These are phyloP conservation scores for Beauveria sp. DNA, from an alignment of 2,329 filamentous ascomycete genomes.

Conservation along the genomic window DNA sequence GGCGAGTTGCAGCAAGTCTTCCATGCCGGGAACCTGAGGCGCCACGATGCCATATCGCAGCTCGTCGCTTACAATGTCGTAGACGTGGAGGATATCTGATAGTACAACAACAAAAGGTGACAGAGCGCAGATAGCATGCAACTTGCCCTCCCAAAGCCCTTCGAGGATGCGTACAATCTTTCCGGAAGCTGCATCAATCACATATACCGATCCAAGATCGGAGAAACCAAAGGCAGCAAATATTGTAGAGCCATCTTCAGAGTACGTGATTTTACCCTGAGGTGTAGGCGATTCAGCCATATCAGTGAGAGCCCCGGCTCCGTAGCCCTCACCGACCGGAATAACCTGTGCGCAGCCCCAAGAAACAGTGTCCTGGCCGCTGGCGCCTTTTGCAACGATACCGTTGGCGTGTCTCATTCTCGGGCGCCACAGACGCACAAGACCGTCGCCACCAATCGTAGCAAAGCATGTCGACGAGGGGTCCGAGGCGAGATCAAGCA, in stretches of 20 bases:
- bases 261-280: slow-evolving; percentile 67
- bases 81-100: slow-evolving; percentile 67
- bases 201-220: slow-evolving; percentile 57
- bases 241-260: slow-evolving; percentile 77
- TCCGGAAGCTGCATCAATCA: slow-evolving; percentile 68
- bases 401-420: slow-evolving; percentile 63
- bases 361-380: slow-evolving; percentile 54
- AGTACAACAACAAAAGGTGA: slow-evolving; percentile 69
- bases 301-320: slow-evolving; percentile 30
- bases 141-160: slow-evolving; percentile 56
- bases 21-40: slow-evolving; percentile 30
- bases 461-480: slow-evolving; percentile 66
- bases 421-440: slow-evolving; percentile 75
- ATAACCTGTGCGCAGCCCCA: slow-evolving; percentile 65
- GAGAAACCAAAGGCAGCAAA: slow-evolving; percentile 55
- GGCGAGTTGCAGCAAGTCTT: slow-evolving; percentile 57
- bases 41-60: slow-evolving; percentile 60
- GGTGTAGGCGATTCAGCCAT: slow-evolving; percentile 16
- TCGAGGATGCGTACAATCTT: slow-evolving; percentile 58
- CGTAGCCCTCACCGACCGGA: slow-evolving; percentile 43
- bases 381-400: slow-evolving; percentile 51
- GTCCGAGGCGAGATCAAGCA: slow-evolving; percentile 68
- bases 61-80: slow-evolving; percentile 75
- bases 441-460: slow-evolving; percentile 74
- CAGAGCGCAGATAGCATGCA: slow-evolving; percentile 63